Evolutionary conservation across 257 asterid genomes (phyloP).

Genomic region (Nicotiana tomentosiformis): DNA sequence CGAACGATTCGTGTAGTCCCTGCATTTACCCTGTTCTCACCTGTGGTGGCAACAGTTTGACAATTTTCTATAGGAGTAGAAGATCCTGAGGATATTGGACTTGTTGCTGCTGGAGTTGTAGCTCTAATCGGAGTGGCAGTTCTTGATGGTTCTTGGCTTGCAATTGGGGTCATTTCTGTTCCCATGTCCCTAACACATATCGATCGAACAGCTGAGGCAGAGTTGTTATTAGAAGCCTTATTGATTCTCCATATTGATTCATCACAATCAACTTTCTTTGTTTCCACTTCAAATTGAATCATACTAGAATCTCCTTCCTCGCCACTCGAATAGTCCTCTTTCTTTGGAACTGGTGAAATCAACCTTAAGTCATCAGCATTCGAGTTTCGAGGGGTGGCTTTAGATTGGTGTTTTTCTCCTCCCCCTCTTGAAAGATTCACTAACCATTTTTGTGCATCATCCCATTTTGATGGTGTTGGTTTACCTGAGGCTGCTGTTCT

Average conservation of each 20-base stretch:
- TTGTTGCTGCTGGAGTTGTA: constrained; percentile 50
- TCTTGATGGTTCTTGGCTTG: constrained; percentile 90
- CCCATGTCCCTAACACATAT: constrained; percentile 93
- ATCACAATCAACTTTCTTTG: constrained; percentile 67
- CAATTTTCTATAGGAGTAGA: constrained; percentile 41
- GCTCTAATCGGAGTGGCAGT: constrained; percentile 78
- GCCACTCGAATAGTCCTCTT: constrained; percentile 42
- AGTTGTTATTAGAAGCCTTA: constrained; percentile 30
- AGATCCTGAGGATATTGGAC: constrained; percentile 58
- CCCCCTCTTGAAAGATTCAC: constrained; percentile 78
- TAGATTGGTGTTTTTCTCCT: constrained; percentile 52
- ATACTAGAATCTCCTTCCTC: constrained; percentile 41
- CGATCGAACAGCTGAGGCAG: constrained; percentile 47
- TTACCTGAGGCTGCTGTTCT: constrained; percentile 51
- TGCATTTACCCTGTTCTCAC: constrained; percentile 29
- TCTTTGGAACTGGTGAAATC: constrained; percentile 55
- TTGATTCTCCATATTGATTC: constrained; percentile 69
- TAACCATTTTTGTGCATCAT: constrained; percentile 96
- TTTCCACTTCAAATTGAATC: constrained; percentile 38
- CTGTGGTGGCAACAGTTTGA: constrained; percentile 20
- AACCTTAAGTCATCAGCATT: constrained; percentile 84
- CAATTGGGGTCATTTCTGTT: constrained; percentile 93
- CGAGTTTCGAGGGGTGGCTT: constrained; percentile 76
- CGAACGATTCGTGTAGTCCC: constrained; percentile 25
- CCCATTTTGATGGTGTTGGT: constrained; percentile 96